Evolutionary conservation across 257 asterid genomes (phyloP).

Genomic region (Lavandula angustifolia): DNA sequence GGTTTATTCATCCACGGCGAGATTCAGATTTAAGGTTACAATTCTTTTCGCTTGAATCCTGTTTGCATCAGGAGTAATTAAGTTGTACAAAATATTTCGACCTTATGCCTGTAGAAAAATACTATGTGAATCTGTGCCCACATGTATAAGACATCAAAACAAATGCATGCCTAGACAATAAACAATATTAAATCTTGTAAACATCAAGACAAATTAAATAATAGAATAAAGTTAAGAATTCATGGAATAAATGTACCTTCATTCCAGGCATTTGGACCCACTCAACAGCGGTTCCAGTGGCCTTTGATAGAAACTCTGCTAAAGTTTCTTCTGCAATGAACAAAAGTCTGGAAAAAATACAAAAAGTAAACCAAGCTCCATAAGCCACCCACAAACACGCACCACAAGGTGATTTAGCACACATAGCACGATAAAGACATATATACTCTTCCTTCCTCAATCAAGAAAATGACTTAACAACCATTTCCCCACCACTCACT

Average conservation of each 20-base stretch:
- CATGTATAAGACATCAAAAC: constrained; percentile 19
- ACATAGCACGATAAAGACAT: constrained; percentile 44
- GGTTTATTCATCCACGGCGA: no score
- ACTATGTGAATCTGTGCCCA: constrained; percentile 17
- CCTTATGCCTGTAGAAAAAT: neutral
- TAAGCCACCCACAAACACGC: constrained; percentile 52
- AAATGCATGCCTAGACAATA: neutral
- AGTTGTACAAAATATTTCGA: neutral
- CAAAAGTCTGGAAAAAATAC: constrained; percentile 69
- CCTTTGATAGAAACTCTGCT: constrained; percentile 95
- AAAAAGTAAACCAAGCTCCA: constrained; percentile 42
- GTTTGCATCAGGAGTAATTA: no score
- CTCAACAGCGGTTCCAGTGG: constrained; percentile 98
- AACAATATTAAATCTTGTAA: constrained; percentile 21
- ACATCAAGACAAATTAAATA: constrained; percentile 27
- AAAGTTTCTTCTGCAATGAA: constrained; percentile 97
- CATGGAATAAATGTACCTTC: constrained; percentile 82
- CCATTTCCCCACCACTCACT: constrained; percentile 45
- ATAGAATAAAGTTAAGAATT: constrained; percentile 23
- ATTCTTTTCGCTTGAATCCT: no score
- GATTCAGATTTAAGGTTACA: no score
- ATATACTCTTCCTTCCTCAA: constrained; percentile 27
- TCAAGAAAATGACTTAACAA: constrained; percentile 62
- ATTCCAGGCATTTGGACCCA: constrained; percentile 99
- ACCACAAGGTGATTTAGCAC: constrained; percentile 41